Conservation (phyloP, 371 early-diverging fungal species). For the Nematocida sp. region DNA sequence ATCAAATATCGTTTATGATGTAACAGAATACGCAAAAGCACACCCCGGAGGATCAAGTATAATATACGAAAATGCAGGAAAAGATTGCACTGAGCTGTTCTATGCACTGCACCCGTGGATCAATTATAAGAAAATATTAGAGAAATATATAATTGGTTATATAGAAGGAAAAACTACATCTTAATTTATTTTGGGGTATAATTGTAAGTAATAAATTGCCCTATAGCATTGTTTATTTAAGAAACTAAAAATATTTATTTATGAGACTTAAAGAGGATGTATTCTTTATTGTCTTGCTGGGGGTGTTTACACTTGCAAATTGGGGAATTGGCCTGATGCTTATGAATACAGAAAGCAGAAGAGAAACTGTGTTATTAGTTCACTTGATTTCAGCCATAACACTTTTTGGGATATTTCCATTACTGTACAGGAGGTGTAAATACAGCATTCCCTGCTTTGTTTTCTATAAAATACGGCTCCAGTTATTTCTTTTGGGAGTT, state of each 20-base stretch:
- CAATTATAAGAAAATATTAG: conserved; percentile 50
- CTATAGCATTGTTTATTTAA: background rate
- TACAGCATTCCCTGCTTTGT: conserved; percentile 29
- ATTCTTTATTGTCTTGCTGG: background rate
- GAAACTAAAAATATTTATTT: conserved; percentile 55
- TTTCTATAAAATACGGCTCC: conserved; percentile 16
- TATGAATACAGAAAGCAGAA: background rate
- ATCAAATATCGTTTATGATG: conserved; percentile 84
- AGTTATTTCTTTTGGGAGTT: conserved; percentile 10
- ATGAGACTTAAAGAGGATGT: background rate
- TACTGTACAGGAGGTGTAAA: conserved; percentile 15
- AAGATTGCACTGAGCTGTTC: conserved; percentile 84
- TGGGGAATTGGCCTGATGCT: background rate
- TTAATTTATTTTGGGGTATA: too few species aligned
- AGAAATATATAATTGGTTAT: conserved; percentile 35
- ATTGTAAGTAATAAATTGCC: too few species aligned
- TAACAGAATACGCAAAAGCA: conserved; percentile 83
- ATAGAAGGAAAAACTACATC: background rate
- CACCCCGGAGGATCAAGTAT: conserved; percentile 88
- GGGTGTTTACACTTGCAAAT: background rate
- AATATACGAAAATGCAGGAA: conserved; percentile 84
- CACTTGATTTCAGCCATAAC: background rate
- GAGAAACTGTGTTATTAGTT: background rate
- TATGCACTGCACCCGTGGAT: conserved; percentile 75
- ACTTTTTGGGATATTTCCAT: conserved; percentile 24